phyloP scores from a whole-genome alignment of 345 rosid genomes.

The Microthlaspi erraticum region DNA sequence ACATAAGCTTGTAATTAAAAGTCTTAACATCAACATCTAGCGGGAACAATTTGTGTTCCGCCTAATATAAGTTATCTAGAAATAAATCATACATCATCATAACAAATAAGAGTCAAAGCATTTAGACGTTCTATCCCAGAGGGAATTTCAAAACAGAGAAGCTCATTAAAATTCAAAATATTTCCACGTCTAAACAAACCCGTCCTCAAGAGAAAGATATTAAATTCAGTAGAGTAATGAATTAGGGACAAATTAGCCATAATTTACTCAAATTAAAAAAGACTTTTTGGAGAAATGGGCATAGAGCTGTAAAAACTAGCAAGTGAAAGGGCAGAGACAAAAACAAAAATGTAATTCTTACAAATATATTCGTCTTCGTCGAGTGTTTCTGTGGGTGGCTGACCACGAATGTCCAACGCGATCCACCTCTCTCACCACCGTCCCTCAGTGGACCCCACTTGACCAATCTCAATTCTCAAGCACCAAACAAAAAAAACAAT shows the following conservation, averaged over 20 bases:
- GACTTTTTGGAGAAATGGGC: background rate
- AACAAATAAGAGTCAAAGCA: conserved; percentile 12
- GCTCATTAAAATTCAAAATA: background rate
- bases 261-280: conserved; percentile 2
- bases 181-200: background rate
- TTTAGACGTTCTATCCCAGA: conserved; percentile 5
- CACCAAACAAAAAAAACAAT: conserved; percentile 20
- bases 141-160: conserved; percentile 1
- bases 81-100: conserved; percentile 12
- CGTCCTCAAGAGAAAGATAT: background rate
- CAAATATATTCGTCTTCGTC: background rate
- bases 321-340: conserved; percentile 36
- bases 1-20: background rate
- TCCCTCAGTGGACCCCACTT: conserved; percentile 45
- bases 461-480: conserved; percentile 38
- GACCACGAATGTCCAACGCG: conserved; percentile 49
- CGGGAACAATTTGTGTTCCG: background rate
- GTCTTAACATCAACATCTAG: conserved; percentile 6
- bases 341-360: background rate
- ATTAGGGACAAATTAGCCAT: conserved; percentile 30
- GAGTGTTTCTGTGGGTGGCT: conserved; percentile 40
- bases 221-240: background rate
- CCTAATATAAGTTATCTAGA: background rate
- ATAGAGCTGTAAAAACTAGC: conserved; percentile 23
- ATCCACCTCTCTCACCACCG: conserved; percentile 37